Evolutionary conservation across 495 filamentous ascomycete species (phyloP).

Genomic region (Hypoxylon subgilvum): DNA sequence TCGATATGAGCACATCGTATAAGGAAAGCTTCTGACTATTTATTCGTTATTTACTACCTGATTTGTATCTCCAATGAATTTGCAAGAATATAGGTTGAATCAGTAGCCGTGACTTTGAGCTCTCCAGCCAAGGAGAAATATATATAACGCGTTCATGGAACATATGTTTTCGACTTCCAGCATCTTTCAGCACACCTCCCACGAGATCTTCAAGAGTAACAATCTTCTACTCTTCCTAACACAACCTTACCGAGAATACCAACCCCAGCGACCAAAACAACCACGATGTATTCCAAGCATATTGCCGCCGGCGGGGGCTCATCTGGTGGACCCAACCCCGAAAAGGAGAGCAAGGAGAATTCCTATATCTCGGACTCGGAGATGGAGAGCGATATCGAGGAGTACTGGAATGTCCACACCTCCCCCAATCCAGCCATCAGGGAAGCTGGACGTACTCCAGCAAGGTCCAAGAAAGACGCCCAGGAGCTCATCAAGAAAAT

Average conservation of each 20-base stretch:
- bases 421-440: not conserved
- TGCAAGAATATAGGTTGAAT: too few species aligned
- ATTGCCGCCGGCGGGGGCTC: not conserved
- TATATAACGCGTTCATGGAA: too few species aligned
- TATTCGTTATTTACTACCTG: too few species aligned
- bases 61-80: too few species aligned
- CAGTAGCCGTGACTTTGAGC: too few species aligned
- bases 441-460: not conserved
- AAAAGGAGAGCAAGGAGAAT: not conserved
- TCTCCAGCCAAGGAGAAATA: too few species aligned
- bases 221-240: not conserved
- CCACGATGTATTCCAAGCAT: not conserved
- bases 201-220: not conserved
- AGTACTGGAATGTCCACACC: not conserved
- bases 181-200: not conserved
- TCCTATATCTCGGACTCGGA: not conserved
- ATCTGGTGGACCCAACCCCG: not conserved
- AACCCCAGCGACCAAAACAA: not conserved
- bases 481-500: not conserved
- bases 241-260: not conserved
- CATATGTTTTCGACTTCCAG: too few species aligned
- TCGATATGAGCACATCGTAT: too few species aligned
- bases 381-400: not conserved
- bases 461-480: not conserved
- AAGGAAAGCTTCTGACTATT: too few species aligned